A percentile compares a stretch with the other conserved stretches of the same genome.
phyloP scores from a whole-genome alignment of 2,329 filamentous ascomycete genomes.

The Colletotrichum orbiculare region DNA sequence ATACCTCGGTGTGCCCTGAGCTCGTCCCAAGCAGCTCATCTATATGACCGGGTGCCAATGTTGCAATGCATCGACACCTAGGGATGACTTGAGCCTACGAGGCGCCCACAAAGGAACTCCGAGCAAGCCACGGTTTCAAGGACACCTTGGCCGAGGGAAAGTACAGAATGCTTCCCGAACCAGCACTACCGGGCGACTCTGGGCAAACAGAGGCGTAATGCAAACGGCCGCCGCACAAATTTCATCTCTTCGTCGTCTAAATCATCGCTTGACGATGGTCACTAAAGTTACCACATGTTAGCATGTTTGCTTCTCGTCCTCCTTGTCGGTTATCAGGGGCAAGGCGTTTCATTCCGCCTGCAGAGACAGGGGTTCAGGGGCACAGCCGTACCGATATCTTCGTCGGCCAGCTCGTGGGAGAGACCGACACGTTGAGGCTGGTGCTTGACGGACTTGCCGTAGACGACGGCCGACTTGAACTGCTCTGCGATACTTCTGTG shows the following conservation, averaged over 20 bases:
- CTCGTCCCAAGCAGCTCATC: too few species aligned
- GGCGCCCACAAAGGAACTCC: too few species aligned
- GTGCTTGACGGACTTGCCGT: constrained; percentile 98
- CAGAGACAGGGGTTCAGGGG: background rate
- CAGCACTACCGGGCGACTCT: constrained; percentile 11
- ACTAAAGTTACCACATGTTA: constrained; percentile 46
- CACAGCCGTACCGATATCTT: constrained; percentile 86
- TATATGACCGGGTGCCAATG: too few species aligned
- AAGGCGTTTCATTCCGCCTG: background rate
- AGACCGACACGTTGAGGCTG: constrained; percentile 96
- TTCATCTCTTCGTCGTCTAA: constrained; percentile 23
- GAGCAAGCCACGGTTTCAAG: too few species aligned
- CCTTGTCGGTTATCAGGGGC: background rate
- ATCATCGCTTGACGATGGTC: constrained; percentile 75
- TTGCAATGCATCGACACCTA: too few species aligned
- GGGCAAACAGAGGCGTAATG: constrained; percentile 16
- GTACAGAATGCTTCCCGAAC: background rate
- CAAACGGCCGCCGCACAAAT: constrained; percentile 17
- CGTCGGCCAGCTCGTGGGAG: constrained; percentile 89
- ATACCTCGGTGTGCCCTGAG: too few species aligned
- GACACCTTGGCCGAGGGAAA: too few species aligned
- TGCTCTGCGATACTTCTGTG: constrained; percentile 96
- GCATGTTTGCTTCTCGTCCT: constrained; percentile 30
- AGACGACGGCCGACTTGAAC: constrained; percentile 95
- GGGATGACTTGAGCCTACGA: too few species aligned